A percentile compares a stretch with the other conserved stretches of the same genome.
Evolutionary conservation across 345 rosid species (phyloP).

Genomic region (Turritis glabra): DNA sequence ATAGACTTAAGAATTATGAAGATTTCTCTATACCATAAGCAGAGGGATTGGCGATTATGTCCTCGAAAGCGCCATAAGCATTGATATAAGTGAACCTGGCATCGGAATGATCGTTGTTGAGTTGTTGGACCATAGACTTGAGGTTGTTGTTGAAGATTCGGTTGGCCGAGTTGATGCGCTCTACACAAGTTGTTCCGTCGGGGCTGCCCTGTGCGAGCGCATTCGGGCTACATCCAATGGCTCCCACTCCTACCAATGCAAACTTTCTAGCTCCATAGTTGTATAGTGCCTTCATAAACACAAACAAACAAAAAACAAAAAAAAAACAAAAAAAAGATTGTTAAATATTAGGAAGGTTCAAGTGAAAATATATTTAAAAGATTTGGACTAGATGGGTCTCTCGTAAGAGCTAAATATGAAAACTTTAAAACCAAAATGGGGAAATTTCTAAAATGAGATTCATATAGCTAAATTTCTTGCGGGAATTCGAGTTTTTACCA

Average conservation of each 20-base stretch:
- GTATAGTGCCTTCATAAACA: conserved; percentile 53
- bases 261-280: conserved; percentile 80
- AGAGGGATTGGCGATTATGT: conserved; percentile 51
- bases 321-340: neutral
- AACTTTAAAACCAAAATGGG: too few relatives aligned
- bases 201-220: conserved; percentile 63
- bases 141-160: conserved; percentile 74
- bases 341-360: neutral
- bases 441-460: too few relatives aligned
- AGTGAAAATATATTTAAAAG: neutral
- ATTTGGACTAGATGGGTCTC: too few relatives aligned
- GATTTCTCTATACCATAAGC: conserved; percentile 41
- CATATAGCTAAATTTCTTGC: too few relatives aligned
- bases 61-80: conserved; percentile 74
- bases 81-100: conserved; percentile 69
- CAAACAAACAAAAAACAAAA: neutral
- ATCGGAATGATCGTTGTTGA: conserved; percentile 56
- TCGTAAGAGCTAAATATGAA: too few relatives aligned
- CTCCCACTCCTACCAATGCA: conserved; percentile 75
- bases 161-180: conserved; percentile 58
- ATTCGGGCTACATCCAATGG: conserved; percentile 88
- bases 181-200: conserved; percentile 68
- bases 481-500: too few relatives aligned
- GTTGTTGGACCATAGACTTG: conserved; percentile 58
- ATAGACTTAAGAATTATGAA: neutral